These are phyloP conservation scores for Simplicillium sp. DNA, from an alignment of 2,329 filamentous ascomycete genomes.

Conservation along the genomic window DNA sequence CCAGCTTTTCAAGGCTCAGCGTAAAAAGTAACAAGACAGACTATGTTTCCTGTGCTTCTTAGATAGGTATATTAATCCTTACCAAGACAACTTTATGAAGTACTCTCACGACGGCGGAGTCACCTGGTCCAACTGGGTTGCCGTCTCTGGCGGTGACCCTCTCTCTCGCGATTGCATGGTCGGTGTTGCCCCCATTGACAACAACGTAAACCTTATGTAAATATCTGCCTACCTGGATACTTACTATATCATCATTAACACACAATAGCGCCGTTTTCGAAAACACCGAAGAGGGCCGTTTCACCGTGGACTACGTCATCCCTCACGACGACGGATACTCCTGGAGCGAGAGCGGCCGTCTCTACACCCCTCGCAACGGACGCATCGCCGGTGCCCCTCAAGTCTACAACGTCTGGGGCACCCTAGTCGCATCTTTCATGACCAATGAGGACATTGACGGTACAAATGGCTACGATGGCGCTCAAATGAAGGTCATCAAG, in stretches of 20 bases:
- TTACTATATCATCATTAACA: background rate
- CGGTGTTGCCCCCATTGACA: conserved; percentile 23
- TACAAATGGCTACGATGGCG: conserved; percentile 7
- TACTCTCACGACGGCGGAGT: conserved; percentile 26
- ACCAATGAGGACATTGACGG: conserved; percentile 29
- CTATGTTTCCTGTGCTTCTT: no score
- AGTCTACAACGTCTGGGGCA: conserved; percentile 30
- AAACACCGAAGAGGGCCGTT: conserved; percentile 20
- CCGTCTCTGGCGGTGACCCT: conserved; percentile 22
- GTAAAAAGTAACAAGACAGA: no score
- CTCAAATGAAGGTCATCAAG: conserved; percentile 18
- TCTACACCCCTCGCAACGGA: conserved; percentile 19
- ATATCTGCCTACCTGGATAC: conserved; percentile 2
- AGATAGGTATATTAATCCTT: conserved; percentile 21
- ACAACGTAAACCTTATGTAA: conserved; percentile 21
- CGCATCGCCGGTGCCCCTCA: conserved; percentile 25
- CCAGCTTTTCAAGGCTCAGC: no score
- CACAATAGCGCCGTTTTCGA: conserved; percentile 28
- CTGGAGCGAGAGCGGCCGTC: conserved; percentile 24
- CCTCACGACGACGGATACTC: conserved; percentile 29
- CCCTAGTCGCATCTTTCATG: conserved; percentile 31
- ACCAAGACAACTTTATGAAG: conserved; percentile 33
- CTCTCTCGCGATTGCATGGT: conserved; percentile 34
- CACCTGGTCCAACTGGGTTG: conserved; percentile 22
- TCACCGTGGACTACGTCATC: conserved; percentile 25